Conservation (phyloP, 148 eudicot genomes). For the Salicornia ramosissima region DNA sequence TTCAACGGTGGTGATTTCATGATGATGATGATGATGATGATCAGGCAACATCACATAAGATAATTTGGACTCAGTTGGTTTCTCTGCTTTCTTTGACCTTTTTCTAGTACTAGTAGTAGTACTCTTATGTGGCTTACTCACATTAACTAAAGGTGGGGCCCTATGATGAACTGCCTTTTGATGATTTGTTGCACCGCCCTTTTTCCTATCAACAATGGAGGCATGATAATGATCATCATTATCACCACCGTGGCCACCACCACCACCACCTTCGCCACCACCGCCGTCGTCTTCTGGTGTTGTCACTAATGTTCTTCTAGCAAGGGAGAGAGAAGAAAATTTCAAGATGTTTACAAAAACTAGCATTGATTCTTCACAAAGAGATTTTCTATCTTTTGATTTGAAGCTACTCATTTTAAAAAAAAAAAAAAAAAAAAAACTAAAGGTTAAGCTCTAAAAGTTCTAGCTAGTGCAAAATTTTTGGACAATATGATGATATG, state of each 20-base stretch:
- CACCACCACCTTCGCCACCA: neutral
- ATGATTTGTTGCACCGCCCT: neutral
- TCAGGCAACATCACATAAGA: constrained; percentile 37
- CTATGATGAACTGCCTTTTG: constrained; percentile 1
- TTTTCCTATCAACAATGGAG: neutral
- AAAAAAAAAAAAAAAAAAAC: too few species aligned
- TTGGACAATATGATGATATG: too few species aligned
- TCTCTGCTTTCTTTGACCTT: constrained; percentile 35
- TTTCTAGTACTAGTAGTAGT: neutral
- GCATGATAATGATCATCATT: constrained; percentile 6
- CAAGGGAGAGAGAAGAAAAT: constrained; percentile 44
- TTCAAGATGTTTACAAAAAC: constrained; percentile 42
- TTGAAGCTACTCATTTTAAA: constrained; percentile 15
- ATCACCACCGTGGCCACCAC: too few species aligned
- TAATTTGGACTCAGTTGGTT: constrained; percentile 15
- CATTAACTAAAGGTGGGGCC: neutral
- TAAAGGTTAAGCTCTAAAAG: too few species aligned
- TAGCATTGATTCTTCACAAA: constrained; percentile 54
- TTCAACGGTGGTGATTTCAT: constrained; percentile 21
- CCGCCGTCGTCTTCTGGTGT: neutral
- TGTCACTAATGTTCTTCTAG: constrained; percentile 26
- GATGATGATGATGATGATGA: constrained; percentile 13
- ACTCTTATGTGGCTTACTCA: constrained; percentile 9
- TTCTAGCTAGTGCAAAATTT: too few species aligned
- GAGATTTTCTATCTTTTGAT: constrained; percentile 35